Conservation (phyloP, 2,329 filamentous ascomycete genomes). For the Paecilomyces sp. region DNA sequence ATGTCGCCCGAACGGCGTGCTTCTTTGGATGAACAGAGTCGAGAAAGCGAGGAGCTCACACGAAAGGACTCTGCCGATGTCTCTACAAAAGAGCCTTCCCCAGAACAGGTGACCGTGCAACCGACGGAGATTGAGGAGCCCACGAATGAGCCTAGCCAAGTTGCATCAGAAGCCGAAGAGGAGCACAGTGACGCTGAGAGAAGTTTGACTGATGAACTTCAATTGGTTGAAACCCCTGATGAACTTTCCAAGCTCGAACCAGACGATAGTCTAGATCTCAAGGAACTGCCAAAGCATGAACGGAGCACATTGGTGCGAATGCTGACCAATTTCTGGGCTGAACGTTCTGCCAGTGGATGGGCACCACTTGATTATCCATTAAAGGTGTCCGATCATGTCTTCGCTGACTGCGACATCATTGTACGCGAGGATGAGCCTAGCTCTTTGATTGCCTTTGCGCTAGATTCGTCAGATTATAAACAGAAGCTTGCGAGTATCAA, state of each 20-base stretch:
- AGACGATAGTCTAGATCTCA: slow-evolving; percentile 51
- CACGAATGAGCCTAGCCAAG: slow-evolving; percentile 41
- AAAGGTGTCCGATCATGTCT: slow-evolving; percentile 82
- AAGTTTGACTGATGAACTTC: slow-evolving; percentile 60
- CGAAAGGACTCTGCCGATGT: slow-evolving; percentile 16
- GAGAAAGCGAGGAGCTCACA: slow-evolving; percentile 18
- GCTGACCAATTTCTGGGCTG: slow-evolving; percentile 96
- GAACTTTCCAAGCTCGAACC: slow-evolving; percentile 44
- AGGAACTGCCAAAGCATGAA: slow-evolving; percentile 84
- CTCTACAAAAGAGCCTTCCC: slow-evolving; percentile 26
- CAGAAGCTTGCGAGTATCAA: slow-evolving; percentile 59
- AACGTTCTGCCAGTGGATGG: slow-evolving; percentile 94
- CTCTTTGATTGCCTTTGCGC: slow-evolving; percentile 86
- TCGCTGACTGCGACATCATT: slow-evolving; percentile 93
- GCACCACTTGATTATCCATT: slow-evolving; percentile 86
- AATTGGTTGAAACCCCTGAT: slow-evolving; percentile 50
- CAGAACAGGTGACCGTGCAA: slow-evolving; percentile 23
- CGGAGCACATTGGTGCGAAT: slow-evolving; percentile 92
- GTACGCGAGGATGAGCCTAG: slow-evolving; percentile 96
- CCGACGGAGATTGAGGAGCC: slow-evolving; percentile 37
- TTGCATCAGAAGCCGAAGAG: slow-evolving; percentile 59
- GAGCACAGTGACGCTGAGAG: slow-evolving; percentile 66
- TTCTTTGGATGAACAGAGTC: slow-evolving; percentile 25
- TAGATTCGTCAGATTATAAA: slow-evolving; percentile 82
- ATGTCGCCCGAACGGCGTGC: slow-evolving; percentile 18